phyloP scores from a whole-genome alignment of 2,329 filamentous ascomycete species.

The Beauveria brongniartii region DNA sequence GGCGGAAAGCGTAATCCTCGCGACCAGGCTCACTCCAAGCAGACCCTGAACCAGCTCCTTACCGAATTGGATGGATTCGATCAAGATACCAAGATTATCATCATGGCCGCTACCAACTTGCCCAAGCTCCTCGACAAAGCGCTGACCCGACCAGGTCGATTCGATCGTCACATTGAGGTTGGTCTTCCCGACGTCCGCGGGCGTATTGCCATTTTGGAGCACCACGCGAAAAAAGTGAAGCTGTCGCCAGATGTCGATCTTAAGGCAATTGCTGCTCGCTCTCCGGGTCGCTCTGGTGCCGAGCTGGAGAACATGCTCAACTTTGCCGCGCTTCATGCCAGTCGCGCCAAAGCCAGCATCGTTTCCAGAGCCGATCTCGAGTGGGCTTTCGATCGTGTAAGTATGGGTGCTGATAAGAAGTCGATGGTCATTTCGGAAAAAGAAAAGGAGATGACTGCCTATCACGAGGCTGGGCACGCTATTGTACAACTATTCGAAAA shows the following conservation, averaged over 20 bases:
- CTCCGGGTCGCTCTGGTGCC: conserved; percentile 86
- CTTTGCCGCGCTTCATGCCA: conserved; percentile 90
- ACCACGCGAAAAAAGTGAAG: conserved; percentile 90
- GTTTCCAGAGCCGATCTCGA: conserved; percentile 79
- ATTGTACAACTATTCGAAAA: conserved; percentile 76
- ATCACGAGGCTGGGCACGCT: conserved; percentile 93
- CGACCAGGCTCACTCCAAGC: conserved; percentile 91
- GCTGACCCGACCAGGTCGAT: conserved; percentile 85
- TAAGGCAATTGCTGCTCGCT: conserved; percentile 74
- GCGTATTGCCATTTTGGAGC: conserved; percentile 83
- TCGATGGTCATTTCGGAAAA: conserved; percentile 86
- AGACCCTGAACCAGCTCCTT: conserved; percentile 93
- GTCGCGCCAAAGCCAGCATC: conserved; percentile 68
- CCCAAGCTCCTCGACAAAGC: conserved; percentile 92
- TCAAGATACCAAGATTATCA: conserved; percentile 88
- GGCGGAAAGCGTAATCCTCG: conserved; percentile 88
- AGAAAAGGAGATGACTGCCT: conserved; percentile 93
- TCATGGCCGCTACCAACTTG: conserved; percentile 94
- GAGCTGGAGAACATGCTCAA: conserved; percentile 97
- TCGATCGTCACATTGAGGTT: conserved; percentile 87
- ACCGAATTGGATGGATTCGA: conserved; percentile 97
- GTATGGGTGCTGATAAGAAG: conserved; percentile 90
- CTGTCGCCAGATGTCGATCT: conserved; percentile 73
- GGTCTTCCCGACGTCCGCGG: conserved; percentile 87
- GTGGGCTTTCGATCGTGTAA: conserved; percentile 96